These are phyloP conservation scores for Cantharellus anzutake DNA, from an alignment of 768 basidiomycete species.

Conservation along the genomic window DNA sequence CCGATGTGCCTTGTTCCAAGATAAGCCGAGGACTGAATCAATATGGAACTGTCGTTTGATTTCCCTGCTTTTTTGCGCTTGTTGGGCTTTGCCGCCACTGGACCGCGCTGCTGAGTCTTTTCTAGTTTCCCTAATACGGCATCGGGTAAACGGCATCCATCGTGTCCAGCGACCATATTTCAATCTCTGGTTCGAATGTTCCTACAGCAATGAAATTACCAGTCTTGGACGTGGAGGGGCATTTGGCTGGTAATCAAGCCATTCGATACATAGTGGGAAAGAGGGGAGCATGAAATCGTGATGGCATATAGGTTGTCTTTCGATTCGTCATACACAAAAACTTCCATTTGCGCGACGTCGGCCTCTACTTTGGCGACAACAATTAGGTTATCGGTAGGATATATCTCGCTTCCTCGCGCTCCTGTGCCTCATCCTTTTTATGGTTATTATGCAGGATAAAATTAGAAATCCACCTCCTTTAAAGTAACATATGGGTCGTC, in stretches of 20 bases:
- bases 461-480: constrained; percentile 43
- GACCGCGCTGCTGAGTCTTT: constrained; percentile 59
- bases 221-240: constrained; percentile 11
- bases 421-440: constrained; percentile 50
- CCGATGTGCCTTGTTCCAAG: constrained; percentile 83
- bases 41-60: constrained; percentile 59
- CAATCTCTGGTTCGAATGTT: constrained; percentile 92
- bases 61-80: constrained; percentile 62
- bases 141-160: constrained; percentile 84
- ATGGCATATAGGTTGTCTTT: constrained; percentile 89
- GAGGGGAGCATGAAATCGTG: constrained; percentile 97
- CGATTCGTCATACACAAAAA: constrained; percentile 88
- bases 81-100: constrained; percentile 83
- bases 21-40: constrained; percentile 80
- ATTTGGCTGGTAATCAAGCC: constrained; percentile 84
- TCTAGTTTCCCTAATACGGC: constrained; percentile 83
- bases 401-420: constrained; percentile 72
- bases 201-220: constrained; percentile 95
- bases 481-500: constrained; percentile 95
- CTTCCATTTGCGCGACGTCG: constrained; percentile 86
- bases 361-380: constrained; percentile 91
- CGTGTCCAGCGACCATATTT: constrained; percentile 92
- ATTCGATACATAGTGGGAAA: constrained; percentile 96
- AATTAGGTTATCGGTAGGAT: constrained; percentile 82
- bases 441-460: not conserved